Conservation (phyloP, 345 rosid genomes). For the Tarenaya hassleriana region DNA sequence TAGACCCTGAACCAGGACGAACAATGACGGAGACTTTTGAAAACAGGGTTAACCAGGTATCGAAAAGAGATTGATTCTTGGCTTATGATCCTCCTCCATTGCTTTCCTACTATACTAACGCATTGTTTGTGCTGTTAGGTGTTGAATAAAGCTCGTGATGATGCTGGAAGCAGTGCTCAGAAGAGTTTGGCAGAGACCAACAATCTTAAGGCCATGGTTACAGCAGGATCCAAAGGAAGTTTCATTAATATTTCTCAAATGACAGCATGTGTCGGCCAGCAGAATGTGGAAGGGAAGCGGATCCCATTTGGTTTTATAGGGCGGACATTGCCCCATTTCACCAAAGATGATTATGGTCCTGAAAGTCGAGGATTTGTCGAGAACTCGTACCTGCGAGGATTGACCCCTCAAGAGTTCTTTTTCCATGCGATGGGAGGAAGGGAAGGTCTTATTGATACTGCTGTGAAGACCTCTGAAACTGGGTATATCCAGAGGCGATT, state of each 20-base stretch:
- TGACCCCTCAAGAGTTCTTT: conserved; percentile 99
- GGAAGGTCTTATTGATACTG: conserved; percentile 98
- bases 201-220: conserved; percentile 98
- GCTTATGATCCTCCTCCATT: conserved; percentile 8
- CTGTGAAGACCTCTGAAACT: conserved; percentile 97
- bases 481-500: conserved; percentile 98
- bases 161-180: conserved; percentile 96
- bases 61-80: not conserved
- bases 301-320: conserved; percentile 88
- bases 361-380: conserved; percentile 99
- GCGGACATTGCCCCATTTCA: conserved; percentile 93
- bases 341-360: conserved; percentile 93
- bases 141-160: conserved; percentile 97
- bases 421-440: conserved; percentile 99
- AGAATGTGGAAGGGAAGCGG: conserved; percentile 98
- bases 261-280: conserved; percentile 99
- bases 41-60: conserved; percentile 95
- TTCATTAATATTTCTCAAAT: conserved; percentile 95
- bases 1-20: conserved; percentile 96
- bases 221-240: conserved; percentile 99
- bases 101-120: conserved; percentile 2
- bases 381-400: conserved; percentile 92
- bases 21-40: conserved; percentile 96
- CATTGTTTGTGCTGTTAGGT: conserved; percentile 36
- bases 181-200: conserved; percentile 95